Percentiles rank a stretch among this genome's conserved stretches.
phyloP scores from a whole-genome alignment of 2,329 filamentous ascomycete genomes.

The Phoma sp. region DNA sequence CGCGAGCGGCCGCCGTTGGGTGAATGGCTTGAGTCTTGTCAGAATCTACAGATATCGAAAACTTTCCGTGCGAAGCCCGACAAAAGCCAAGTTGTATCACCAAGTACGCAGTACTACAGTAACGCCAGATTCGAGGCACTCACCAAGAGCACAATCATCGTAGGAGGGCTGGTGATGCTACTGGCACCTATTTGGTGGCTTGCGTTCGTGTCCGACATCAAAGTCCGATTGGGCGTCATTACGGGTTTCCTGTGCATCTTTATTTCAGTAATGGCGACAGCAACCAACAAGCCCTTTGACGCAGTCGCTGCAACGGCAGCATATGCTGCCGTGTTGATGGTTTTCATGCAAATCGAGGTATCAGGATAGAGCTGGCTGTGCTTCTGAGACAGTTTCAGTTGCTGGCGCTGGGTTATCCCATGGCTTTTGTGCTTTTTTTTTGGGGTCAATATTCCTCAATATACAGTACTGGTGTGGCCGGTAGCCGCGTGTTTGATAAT shows the following conservation, averaged over 20 bases:
- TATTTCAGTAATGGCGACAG: conserved; percentile 18
- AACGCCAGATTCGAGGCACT: conserved; percentile 19
- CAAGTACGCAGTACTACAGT: conserved; percentile 19
- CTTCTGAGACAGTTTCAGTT: neutral
- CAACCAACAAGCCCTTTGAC: conserved; percentile 27
- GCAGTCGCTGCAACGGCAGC: conserved; percentile 32
- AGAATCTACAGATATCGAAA: conserved; percentile 4
- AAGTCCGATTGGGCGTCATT: conserved; percentile 24
- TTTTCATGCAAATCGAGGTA: conserved; percentile 11
- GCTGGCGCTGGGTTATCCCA: neutral
- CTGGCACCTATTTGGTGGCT: conserved; percentile 34
- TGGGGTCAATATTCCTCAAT: neutral
- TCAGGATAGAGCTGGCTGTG: neutral
- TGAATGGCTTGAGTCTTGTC: conserved; percentile 17
- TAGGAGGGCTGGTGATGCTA: conserved; percentile 26
- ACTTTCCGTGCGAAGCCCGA: conserved; percentile 17
- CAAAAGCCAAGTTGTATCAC: conserved; percentile 5
- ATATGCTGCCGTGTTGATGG: conserved; percentile 19
- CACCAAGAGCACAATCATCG: conserved; percentile 22
- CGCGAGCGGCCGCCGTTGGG: conserved; percentile 16
- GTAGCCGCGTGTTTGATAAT: neutral
- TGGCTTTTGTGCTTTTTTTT: neutral
- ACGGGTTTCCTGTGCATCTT: conserved; percentile 31
- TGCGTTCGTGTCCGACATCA: conserved; percentile 11
- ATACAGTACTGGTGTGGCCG: neutral